Evolutionary conservation across 1,284 basidiomycete genomes (phyloP), one percentile per base, ranked within the genome.

Genomic region (Irpex rosettiformis): DNA sequence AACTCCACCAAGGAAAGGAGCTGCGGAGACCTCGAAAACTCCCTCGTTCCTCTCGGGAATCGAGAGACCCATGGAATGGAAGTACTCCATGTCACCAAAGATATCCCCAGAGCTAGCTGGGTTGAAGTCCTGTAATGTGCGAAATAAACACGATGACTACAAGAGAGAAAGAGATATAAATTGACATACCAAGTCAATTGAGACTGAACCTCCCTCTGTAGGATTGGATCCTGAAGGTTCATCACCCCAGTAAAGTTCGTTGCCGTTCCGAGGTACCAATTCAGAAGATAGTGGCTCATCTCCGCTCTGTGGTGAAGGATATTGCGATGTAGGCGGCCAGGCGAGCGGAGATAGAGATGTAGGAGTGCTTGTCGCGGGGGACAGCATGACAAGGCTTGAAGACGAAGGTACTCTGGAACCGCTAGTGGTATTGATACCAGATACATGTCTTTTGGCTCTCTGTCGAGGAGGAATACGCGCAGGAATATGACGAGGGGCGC

Each of bases 271-370:
- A n/a, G 52, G 37, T 8, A 54, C n/a, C 16, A 54, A 24, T 16
- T 37, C 30, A 28, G 29, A 16, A 28, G 30, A n/a, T 22, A 42
- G 29, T 8, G 52, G 37, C 16, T 33, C 30, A 27, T 54, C 27
- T 33, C 52, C 30, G 29, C 29, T 42, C 21, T 54, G 28, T 33
- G 52, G 37, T 3, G 52, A 54, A n/a, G 52, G 52, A 18, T 54
- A 27, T n/a, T 42, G 30, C 22, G 52, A 54, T 8, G 52, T 22
- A 16, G 27, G 22, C 10, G 18, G 30, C 52, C 52, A 54, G 30
- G 52, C 16, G 16, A 54, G 30, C 16, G 52, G 52, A 24, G 52
- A 54, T 54, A 54, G 37, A 16, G 52, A 33, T 30, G 52, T 27
- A 10, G 52, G 29, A 13, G 48, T 51, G 25, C 48, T 51, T 7